Percentiles rank a stretch among this genome's conserved stretches.
These are phyloP conservation scores for Backusella australiensis DNA, from an alignment of 192 early-diverging fungal species.

Conservation along the genomic window DNA sequence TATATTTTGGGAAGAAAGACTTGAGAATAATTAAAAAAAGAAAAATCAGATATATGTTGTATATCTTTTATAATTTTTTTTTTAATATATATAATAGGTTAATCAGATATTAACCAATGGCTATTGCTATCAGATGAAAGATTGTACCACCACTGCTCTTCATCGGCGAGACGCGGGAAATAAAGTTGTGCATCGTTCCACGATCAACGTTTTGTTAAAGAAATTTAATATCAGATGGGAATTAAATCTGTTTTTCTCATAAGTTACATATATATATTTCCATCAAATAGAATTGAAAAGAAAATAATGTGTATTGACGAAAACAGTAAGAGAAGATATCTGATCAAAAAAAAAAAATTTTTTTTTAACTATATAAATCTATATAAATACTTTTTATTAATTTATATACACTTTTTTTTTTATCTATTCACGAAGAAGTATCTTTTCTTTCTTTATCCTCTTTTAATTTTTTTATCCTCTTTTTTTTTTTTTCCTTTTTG, in stretches of 20 bases:
- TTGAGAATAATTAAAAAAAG: not conserved
- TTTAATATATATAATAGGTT: not conserved
- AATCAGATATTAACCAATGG: not conserved
- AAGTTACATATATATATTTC: not conserved
- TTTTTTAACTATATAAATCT: no score
- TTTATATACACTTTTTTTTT: no score
- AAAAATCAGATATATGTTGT: constrained; percentile 2
- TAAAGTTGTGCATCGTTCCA: not conserved
- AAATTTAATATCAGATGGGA: not conserved
- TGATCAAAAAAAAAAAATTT: not conserved
- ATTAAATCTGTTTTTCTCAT: not conserved
- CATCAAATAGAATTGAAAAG: not conserved
- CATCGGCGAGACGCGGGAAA: not conserved
- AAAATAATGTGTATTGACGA: not conserved
- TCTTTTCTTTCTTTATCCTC: no score
- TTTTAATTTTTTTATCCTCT: no score
- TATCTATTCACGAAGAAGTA: no score
- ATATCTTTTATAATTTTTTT: not conserved
- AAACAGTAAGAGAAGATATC: not conserved
- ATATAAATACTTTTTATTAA: no score
- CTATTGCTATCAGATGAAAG: not conserved
- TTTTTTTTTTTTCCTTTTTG: no score
- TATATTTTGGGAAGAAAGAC: not conserved
- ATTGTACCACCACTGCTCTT: not conserved
- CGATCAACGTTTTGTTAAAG: not conserved